These are phyloP conservation scores for Chaetomiaceae sp. DNA, from an alignment of 2,329 filamentous ascomycete species.

Conservation along the genomic window DNA sequence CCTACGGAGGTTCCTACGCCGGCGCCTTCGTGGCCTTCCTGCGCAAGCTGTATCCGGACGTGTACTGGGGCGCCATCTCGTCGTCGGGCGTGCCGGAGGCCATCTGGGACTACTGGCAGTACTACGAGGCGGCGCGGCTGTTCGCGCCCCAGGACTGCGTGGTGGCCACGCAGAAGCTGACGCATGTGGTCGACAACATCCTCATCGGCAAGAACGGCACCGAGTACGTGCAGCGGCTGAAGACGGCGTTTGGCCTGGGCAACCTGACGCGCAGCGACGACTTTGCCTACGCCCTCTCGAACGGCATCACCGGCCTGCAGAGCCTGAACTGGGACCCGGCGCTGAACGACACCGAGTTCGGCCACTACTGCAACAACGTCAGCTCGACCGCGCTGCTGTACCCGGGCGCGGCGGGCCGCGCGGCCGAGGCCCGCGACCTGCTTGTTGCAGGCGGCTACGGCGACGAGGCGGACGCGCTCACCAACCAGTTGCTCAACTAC, in stretches of 20 bases:
- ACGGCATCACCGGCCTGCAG: conserved; percentile 41
- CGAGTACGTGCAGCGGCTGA: conserved; percentile 38
- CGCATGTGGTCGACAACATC: conserved; percentile 46
- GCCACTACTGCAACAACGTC: conserved; percentile 43
- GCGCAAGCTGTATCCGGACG: conserved; percentile 68
- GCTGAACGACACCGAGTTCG: conserved; percentile 36
- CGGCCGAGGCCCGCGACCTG: conserved; percentile 33
- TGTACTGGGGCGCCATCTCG: conserved; percentile 73
- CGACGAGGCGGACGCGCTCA: conserved; percentile 32
- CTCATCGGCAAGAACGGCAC: conserved; percentile 35
- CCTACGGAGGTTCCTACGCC: conserved; percentile 79
- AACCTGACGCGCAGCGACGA: conserved; percentile 41
- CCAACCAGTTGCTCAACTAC: conserved; percentile 45
- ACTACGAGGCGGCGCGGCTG: conserved; percentile 45
- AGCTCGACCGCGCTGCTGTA: conserved; percentile 38
- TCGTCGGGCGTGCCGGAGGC: conserved; percentile 74
- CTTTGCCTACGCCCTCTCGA: conserved; percentile 40
- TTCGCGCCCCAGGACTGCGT: conserved; percentile 57
- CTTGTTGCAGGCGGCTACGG: conserved; percentile 38
- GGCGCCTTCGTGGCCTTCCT: conserved; percentile 73
- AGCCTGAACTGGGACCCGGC: conserved; percentile 49
- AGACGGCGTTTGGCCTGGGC: conserved; percentile 40
- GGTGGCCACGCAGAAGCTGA: conserved; percentile 52
- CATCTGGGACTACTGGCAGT: conserved; percentile 70
- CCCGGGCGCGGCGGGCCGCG: conserved; percentile 32